Percentiles rank a stretch among this genome's conserved stretches.
These are phyloP conservation scores for Kluyveromyces nonfermentans DNA, from an alignment of 805 yeast species.

Conservation along the genomic window DNA sequence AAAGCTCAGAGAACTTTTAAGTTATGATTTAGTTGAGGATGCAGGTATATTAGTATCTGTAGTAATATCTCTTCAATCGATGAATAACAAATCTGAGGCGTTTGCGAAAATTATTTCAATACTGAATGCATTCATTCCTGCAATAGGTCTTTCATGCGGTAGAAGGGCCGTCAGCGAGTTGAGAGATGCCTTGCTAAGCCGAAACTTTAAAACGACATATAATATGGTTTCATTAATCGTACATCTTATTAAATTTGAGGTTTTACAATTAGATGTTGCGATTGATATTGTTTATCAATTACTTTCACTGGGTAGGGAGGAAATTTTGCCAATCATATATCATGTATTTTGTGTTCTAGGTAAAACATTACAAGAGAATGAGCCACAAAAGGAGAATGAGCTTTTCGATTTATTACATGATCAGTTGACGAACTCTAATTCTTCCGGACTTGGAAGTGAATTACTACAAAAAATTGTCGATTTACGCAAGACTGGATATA, in stretches of 20 bases:
- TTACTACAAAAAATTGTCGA: constrained; percentile 45
- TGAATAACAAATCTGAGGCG: constrained; percentile 34
- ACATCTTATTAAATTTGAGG: constrained; percentile 53
- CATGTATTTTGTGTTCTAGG: constrained; percentile 47
- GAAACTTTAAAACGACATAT: constrained; percentile 37
- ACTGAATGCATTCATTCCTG: constrained; percentile 59
- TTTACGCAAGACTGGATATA: constrained; percentile 37
- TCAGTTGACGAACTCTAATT: constrained; percentile 46
- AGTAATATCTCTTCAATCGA: constrained; percentile 45
- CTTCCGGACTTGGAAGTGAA: constrained; percentile 35
- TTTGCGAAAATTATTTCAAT: constrained; percentile 52
- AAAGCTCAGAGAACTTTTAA: constrained; percentile 42
- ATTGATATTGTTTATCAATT: constrained; percentile 45
- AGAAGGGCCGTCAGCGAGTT: constrained; percentile 50
- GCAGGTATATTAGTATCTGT: constrained; percentile 50
- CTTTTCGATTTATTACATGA: constrained; percentile 53
- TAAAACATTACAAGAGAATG: constrained; percentile 33
- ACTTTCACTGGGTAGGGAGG: constrained; percentile 41
- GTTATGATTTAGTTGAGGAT: constrained; percentile 50
- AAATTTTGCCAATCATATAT: constrained; percentile 46
- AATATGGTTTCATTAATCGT: constrained; percentile 44
- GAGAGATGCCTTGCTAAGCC: constrained; percentile 40
- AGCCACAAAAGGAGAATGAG: constrained; percentile 37
- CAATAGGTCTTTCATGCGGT: constrained; percentile 50
- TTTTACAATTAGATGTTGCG: constrained; percentile 43